Evolutionary conservation across 108 stramenopile species (phyloP), one percentile per base, ranked within the genome.

Genomic region (Cyclotella sp.): DNA sequence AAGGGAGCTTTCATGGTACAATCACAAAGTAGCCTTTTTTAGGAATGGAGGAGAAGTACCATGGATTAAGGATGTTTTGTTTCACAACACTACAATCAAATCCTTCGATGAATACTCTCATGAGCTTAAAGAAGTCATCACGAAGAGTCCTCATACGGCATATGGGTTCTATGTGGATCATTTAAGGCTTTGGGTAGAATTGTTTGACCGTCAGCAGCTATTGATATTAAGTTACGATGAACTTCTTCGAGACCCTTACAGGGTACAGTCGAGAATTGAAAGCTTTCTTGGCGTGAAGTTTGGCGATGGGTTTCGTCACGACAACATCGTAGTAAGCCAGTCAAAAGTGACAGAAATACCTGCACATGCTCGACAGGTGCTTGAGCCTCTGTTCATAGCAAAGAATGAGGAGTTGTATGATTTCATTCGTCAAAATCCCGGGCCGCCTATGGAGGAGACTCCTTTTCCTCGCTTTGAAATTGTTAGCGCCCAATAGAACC

Each of bases 1-100:
- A 10, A 44, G 84, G 43, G 84, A 84, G 30, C 49, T 84, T 0
- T 80, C 78, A 14, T 34, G 54, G 22, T 84, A 84, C 45, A 83
- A 83, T 34, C 82, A 83, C 63, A 57, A 68, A 34, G 57, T 53
- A 0, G 10, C 34, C 0, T 29, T 15, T 41, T 67, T 45, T 15
- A 66, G 40, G 58, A 40, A 22, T 18, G 18, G 30, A 71, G 21
- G 19, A 14, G 46, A 71, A 18, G 44, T 72, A 45, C 40, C 22
- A 12, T 29, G 22, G 26, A 27, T 54, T 39, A 52, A 6, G 15
- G 70, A 72, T 60, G 75, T 60, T 15, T 26, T 16, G 0, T 14
- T 26, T 30, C 7, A 18, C 0, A 72, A 59, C 45, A 43, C 42
- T 7, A 44, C 58, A 0, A n/a, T 70, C 63, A 75, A 72, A 58